phyloP scores from a whole-genome alignment of 2,329 filamentous ascomycete species.

The Trichoderma sp. region DNA sequence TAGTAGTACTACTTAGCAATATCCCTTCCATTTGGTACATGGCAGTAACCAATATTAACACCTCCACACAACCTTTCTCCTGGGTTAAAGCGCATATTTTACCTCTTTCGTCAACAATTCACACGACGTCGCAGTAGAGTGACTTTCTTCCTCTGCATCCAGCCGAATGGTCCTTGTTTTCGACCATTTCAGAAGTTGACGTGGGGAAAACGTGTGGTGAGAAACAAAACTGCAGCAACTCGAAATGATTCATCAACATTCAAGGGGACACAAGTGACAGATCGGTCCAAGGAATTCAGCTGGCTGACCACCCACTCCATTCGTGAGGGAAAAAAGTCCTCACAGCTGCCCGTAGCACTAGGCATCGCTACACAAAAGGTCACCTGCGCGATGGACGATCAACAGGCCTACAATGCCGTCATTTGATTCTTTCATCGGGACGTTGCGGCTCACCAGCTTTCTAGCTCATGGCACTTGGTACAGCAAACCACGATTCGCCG shows the following conservation, averaged over 20 bases:
- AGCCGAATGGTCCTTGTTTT: neutral
- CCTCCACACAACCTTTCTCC: neutral
- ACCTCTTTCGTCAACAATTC: neutral
- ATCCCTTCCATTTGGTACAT: neutral
- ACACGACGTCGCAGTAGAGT: neutral
- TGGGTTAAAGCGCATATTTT: neutral
- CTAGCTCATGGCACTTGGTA: neutral
- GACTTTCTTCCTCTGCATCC: neutral
- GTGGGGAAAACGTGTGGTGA: neutral
- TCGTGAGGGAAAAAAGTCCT: neutral
- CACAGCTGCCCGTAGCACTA: neutral
- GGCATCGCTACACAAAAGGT: neutral
- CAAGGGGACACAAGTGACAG: conserved; percentile 1
- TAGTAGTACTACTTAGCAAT: neutral
- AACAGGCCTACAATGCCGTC: neutral
- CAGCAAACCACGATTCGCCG: neutral
- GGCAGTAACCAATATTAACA: neutral
- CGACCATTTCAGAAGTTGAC: neutral
- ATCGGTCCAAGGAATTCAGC: neutral
- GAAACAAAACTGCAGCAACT: neutral
- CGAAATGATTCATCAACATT: neutral
- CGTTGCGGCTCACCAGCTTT: neutral
- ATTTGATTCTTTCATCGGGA: neutral
- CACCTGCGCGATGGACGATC: conserved; percentile 12
- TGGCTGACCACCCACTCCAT: neutral